Evolutionary conservation across 2,329 filamentous ascomycete species (phyloP).

Genomic region (Amauroascus verrucosus): DNA sequence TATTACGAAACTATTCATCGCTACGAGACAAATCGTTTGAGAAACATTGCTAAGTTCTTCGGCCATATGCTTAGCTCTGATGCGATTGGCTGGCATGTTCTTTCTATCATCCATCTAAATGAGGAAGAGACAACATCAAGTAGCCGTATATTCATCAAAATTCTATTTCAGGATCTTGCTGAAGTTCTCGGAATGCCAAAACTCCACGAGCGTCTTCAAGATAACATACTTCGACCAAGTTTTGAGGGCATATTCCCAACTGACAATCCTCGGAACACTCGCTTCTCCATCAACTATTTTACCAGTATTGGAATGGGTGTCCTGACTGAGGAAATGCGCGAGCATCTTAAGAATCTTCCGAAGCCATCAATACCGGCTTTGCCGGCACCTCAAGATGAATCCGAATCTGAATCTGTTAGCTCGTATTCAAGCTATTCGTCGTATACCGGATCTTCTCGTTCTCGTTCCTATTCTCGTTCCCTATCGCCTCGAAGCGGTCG

Average conservation of each 20-base stretch:
- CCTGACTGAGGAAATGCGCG: constrained; percentile 90
- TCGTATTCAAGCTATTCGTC: constrained; percentile 69
- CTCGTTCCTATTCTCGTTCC: constrained; percentile 37
- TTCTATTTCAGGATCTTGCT: constrained; percentile 82
- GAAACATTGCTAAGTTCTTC: constrained; percentile 92
- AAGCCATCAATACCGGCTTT: constrained; percentile 68
- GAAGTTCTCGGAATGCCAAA: constrained; percentile 78
- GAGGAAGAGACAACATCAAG: constrained; percentile 96
- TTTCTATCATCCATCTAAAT: constrained; percentile 77
- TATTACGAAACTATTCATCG: constrained; percentile 98
- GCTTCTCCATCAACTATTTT: constrained; percentile 99
- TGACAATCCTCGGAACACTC: constrained; percentile 78
- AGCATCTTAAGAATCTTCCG: constrained; percentile 77
- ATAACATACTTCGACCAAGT: constrained; percentile 66
- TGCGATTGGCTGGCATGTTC: constrained; percentile 82
- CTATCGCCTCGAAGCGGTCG: constrained; percentile 34
- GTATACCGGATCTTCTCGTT: constrained; percentile 40
- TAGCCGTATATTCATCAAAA: constrained; percentile 97
- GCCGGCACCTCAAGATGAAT: constrained; percentile 44
- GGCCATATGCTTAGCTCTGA: constrained; percentile 81
- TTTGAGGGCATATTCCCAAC: constrained; percentile 81
- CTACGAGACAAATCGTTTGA: constrained; percentile 87
- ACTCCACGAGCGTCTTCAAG: constrained; percentile 63
- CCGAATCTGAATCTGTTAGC: constrained; percentile 55
- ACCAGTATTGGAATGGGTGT: constrained; percentile 94